A percentile compares a stretch with the other conserved stretches of the same genome.
Evolutionary conservation across 1,284 basidiomycete species (phyloP).

Genomic region (Trametes versicolor): DNA sequence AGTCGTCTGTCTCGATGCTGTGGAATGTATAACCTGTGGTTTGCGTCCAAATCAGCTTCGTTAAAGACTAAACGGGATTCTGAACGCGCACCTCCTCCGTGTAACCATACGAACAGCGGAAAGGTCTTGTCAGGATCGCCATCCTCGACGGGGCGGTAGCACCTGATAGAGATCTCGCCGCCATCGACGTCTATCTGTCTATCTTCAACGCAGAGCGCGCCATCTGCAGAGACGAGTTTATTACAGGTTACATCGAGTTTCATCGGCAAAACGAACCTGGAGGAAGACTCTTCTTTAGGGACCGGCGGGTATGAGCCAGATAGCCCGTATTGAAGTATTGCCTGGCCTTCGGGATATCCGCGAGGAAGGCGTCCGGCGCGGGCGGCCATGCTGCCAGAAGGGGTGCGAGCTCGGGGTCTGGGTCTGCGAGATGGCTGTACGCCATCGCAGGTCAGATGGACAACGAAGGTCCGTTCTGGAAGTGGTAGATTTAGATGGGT

Average conservation of each 20-base stretch:
- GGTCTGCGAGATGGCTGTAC: conserved; percentile 8
- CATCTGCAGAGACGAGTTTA: not conserved
- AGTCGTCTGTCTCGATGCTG: conserved; percentile 33
- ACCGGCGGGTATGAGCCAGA: not conserved
- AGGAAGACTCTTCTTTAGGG: not conserved
- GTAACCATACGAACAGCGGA: conserved; percentile 23
- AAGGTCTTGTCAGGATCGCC: conserved; percentile 9
- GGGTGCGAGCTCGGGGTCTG: conserved; percentile 5
- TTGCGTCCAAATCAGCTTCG: not conserved
- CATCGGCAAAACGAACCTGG: not conserved
- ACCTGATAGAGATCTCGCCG: conserved; percentile 5
- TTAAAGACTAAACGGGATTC: too few species aligned
- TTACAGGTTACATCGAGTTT: not conserved
- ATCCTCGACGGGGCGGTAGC: not conserved
- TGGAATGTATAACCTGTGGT: conserved; percentile 19
- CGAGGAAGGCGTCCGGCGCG: not conserved
- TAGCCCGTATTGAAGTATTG: not conserved
- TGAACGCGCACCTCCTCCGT: conserved; percentile 20
- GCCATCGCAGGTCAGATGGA: not conserved
- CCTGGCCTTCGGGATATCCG: not conserved
- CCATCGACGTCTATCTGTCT: conserved; percentile 2
- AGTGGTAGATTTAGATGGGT: not conserved
- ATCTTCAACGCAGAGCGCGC: not conserved
- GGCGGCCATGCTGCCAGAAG: not conserved
- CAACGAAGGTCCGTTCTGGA: not conserved